Evolutionary conservation across 129 eudicot genomes (phyloP), one percentile per base, ranked within the genome.

Genomic region (Gnaphalium uliginosum): DNA sequence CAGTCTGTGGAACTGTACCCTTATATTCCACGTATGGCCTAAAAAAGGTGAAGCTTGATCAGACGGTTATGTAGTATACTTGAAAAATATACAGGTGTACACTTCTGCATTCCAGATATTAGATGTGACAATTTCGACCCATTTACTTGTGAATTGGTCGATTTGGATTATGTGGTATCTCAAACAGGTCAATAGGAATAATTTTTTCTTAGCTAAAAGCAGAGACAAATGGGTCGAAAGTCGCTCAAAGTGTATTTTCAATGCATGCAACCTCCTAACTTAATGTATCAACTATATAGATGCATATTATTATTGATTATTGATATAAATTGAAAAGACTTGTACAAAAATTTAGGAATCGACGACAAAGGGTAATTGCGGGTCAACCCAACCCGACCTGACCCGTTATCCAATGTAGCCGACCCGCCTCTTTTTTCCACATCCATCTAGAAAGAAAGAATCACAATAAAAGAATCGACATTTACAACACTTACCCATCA

Each of bases 21-120:
- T 87, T 87, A 25, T 92, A 92, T 75, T 92, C 98, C 48, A 92
- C 96, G 81, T 67, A 89, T 41, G 98, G 96, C 84, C 98, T 92
- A 81, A 39, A 51, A 8, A 78, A 77, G 67, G 56, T 27, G 39
- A 77, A 29, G 26, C 17, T 57, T 58, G 21, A 54, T 73, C 56
- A 73, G 57, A 64, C 61, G 4, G 4, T 14, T 77, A 51, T 25
- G 21, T 13, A 51, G 66, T 23, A 25, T 9, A 69, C 48, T 17
- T 61, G 2, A 73, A 35, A 39, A 73, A 21, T 2, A 22, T 13
- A 19, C 13, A 7, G 5, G 53, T 13, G n/a, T 0, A 46, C 53
- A 46, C 53, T 46, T 46, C 53, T 46, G 18, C n/a, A 14, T 5
- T 46, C 5, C 53, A 46, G 53, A 46, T 46, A 46, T 46, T 46